Conservation (phyloP, 371 early-diverging fungal species). For the Polyrhizophydium stewartii region DNA sequence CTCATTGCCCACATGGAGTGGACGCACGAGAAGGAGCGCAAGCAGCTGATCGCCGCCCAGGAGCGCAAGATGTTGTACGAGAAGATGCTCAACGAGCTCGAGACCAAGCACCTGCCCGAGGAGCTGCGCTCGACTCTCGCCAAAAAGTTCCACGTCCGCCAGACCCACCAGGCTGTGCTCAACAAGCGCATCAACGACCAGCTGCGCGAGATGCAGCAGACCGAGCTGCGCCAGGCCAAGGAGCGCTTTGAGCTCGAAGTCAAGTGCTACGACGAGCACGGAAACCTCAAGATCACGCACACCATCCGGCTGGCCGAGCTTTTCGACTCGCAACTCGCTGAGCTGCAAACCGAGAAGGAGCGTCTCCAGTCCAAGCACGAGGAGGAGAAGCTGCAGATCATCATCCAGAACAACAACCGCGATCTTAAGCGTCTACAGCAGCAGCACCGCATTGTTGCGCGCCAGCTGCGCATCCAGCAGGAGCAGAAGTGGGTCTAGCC, state of each 20-base stretch:
- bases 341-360: slow-evolving; percentile 20
- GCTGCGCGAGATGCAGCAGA: slow-evolving; percentile 24
- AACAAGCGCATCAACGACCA: slow-evolving; percentile 35
- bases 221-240: slow-evolving; percentile 32
- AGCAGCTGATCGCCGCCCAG: slow-evolving; percentile 19
- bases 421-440: background rate
- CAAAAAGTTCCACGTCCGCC: slow-evolving; percentile 27
- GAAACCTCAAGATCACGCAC: slow-evolving; percentile 1
- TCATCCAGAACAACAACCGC: background rate
- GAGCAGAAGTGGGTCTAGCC: slow-evolving; percentile 5
- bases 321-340: slow-evolving; percentile 5
- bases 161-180: slow-evolving; percentile 19
- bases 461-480: slow-evolving; percentile 11
- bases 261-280: slow-evolving; percentile 13
- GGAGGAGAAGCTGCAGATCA: slow-evolving; percentile 1
- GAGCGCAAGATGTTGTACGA: slow-evolving; percentile 20
- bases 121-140: slow-evolving; percentile 17
- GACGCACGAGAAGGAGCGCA: slow-evolving; percentile 24
- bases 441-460: background rate
- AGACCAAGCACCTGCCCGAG: slow-evolving; percentile 21
- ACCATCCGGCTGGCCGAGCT: slow-evolving; percentile 4
- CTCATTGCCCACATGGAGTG: slow-evolving; percentile 15
- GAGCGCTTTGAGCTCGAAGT: slow-evolving; percentile 31
- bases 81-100: slow-evolving; percentile 22
- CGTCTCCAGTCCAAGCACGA: slow-evolving; percentile 8